These are phyloP conservation scores for Phalaenopsis equestris DNA, from an alignment of 106 monocot genomes.

Conservation along the genomic window DNA sequence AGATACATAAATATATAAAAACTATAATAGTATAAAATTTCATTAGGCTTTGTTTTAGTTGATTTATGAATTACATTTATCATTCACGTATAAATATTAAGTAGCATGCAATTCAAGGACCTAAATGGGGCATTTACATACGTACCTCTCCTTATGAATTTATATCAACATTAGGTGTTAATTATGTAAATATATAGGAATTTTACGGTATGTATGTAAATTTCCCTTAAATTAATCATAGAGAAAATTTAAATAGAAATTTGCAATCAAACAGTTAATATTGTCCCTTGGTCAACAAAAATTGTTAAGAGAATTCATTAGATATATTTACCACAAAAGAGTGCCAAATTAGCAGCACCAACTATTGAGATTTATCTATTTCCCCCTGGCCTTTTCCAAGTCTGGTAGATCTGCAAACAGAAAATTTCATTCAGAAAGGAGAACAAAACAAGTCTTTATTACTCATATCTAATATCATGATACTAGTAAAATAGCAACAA, in stretches of 20 bases:
- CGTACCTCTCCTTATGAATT: no score
- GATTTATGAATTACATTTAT: no score
- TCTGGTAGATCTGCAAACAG: slow-evolving; percentile 6
- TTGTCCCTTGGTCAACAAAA: background rate
- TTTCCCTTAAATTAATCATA: no score
- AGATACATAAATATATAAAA: no score
- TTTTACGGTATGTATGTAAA: no score
- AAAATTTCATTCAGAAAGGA: background rate
- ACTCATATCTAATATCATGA: no score
- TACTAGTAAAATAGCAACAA: background rate
- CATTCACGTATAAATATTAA: background rate
- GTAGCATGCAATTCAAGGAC: background rate
- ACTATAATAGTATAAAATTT: no score
- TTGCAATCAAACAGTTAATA: background rate
- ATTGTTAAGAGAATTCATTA: background rate
- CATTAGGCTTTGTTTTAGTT: no score
- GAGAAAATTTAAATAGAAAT: background rate
- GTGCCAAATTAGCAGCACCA: background rate
- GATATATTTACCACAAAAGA: background rate
- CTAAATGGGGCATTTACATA: background rate
- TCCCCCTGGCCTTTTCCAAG: slow-evolving; percentile 10
- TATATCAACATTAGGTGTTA: no score
- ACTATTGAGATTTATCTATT: background rate
- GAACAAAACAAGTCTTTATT: no score
- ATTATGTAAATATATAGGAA: no score